phyloP scores from a whole-genome alignment of 768 basidiomycete genomes.

The Trichaptum fuscoviolaceum region DNA sequence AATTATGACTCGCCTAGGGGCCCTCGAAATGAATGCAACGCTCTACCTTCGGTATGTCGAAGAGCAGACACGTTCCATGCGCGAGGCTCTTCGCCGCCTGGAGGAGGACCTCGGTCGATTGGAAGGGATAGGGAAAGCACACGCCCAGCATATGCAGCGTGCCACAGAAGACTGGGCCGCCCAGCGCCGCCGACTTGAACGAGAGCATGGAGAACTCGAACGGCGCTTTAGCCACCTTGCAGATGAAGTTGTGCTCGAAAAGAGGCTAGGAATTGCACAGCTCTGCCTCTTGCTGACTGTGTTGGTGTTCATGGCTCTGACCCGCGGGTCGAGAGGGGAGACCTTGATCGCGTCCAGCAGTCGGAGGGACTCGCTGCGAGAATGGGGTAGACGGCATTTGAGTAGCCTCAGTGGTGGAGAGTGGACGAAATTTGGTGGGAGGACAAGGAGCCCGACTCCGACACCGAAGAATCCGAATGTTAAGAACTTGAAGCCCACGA shows the following conservation, averaged over 20 bases:
- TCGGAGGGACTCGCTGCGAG: conserved; percentile 30
- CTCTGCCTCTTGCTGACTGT: conserved; percentile 78
- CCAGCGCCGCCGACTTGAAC: conserved; percentile 59
- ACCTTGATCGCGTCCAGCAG: conserved; percentile 8
- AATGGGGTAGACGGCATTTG: conserved; percentile 53
- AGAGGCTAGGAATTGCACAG: conserved; percentile 85
- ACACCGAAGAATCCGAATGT: conserved; percentile 7
- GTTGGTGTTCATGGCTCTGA: conserved; percentile 81
- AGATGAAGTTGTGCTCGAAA: conserved; percentile 85
- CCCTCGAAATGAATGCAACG: conserved; percentile 83
- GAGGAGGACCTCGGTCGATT: conserved; percentile 75
- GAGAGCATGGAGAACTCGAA: conserved; percentile 66
- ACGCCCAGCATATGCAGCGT: conserved; percentile 60
- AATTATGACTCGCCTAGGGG: conserved; percentile 88
- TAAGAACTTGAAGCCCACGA: background rate
- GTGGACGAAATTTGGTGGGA: conserved; percentile 30
- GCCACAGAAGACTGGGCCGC: conserved; percentile 63
- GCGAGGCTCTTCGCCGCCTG: conserved; percentile 68
- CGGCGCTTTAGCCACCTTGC: conserved; percentile 67
- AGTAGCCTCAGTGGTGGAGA: conserved; percentile 45
- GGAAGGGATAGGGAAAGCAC: conserved; percentile 67
- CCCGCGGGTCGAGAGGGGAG: conserved; percentile 58
- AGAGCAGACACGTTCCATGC: conserved; percentile 74
- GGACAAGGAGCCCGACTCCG: conserved; percentile 30
- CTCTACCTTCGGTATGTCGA: conserved; percentile 83